Evolutionary conservation across 2,329 filamentous ascomycete species (phyloP), one percentile per base, ranked within the genome.

Genomic region (Ramularia endophylla): DNA sequence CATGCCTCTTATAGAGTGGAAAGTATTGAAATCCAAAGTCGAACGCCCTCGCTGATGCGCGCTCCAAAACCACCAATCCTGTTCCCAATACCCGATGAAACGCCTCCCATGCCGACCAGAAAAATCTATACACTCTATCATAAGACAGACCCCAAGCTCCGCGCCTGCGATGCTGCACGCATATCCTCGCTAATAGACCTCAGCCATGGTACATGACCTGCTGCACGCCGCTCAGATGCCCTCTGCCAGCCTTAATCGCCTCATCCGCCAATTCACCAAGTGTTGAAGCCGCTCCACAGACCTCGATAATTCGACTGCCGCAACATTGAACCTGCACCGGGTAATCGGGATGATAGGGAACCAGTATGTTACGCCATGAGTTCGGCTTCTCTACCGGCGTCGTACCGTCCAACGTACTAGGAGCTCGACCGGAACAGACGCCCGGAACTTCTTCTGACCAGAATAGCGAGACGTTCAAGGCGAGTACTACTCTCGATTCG

Each of bases 191-290:
- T n/a, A n/a, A n/a, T n/a, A n/a, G 22, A 25, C 22, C 22, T 25
- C 22, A 25, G 11, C 22, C 22, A 35, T 47, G 46, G 28, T 49
- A 49, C 25, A 43, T 40, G 18, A 50, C 42, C 32, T 41, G 47
- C 20, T 42, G 34, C 38, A 53, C 29, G 2, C 38, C 42, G 2
- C 40, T 48, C 16, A 51, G 31, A 46, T 53, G 50, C 13, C 38
- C 43, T 17, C 41, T 44, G 2, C 48, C 50, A 3, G 50, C 50
- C 16, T 38, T 34, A 15, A 53, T 43, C 5, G 50, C 50, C 39
- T 51, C 44, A 27, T 53, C 50, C 19, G 50, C 50, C 22, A 53
- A 38, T n/a, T 53, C 43, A 2, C 50, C 50, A 35, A 53, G 29
- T 8, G 50, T 53, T 13, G 41, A 41, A 8, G 29, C 41, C 3